These are phyloP conservation scores for Luvunga scandens DNA, from an alignment of 345 rosid species.

Conservation along the genomic window DNA sequence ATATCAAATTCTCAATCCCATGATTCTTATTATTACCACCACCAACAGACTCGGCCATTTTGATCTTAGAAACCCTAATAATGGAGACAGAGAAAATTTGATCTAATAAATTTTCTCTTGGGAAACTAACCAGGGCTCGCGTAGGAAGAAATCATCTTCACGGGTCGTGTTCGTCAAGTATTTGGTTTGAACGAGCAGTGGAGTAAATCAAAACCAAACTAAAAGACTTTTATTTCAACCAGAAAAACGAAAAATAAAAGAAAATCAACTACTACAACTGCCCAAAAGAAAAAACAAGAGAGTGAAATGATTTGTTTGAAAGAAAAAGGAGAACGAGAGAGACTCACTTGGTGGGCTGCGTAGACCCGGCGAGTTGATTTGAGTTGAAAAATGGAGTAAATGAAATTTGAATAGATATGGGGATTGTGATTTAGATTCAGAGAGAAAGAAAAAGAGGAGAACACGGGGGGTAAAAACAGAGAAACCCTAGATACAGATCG, in stretches of 20 bases:
- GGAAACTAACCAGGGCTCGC: conserved; percentile 32
- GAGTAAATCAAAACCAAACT: conserved; percentile 24
- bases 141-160: conserved; percentile 25
- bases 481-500: neutral
- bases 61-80: conserved; percentile 9
- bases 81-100: neutral
- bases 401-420: neutral
- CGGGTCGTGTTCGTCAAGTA: neutral
- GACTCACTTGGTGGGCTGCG: conserved; percentile 31
- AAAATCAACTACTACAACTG: conserved; percentile 23
- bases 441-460: conserved; percentile 18
- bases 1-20: conserved; percentile 48
- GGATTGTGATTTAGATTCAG: conserved; percentile 5
- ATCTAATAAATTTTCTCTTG: neutral
- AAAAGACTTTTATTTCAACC: neutral
- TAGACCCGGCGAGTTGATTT: conserved; percentile 13
- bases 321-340: conserved; percentile 3
- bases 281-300: conserved; percentile 6
- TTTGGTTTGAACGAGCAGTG: conserved; percentile 14
- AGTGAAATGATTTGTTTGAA: neutral
- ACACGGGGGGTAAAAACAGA: neutral
- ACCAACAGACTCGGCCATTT: conserved; percentile 44
- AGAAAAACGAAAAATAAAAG: neutral
- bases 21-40: neutral
- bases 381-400: conserved; percentile 5